Percentiles rank a stretch among this genome's conserved stretches.
Evolutionary conservation across 306 rosid genomes (phyloP).

Genomic region (Lupinus albus): DNA sequence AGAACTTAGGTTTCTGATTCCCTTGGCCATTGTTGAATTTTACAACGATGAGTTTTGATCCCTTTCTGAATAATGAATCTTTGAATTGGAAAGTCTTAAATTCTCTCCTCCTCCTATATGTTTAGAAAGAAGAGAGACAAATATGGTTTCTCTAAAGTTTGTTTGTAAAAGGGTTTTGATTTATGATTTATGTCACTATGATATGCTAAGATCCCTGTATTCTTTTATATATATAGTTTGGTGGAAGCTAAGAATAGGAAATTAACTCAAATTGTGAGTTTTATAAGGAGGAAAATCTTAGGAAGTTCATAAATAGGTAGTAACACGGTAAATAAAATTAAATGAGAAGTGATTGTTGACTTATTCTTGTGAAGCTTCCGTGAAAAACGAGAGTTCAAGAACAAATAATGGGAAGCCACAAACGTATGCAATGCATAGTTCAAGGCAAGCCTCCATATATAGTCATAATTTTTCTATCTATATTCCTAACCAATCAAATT

Average conservation of each 20-base stretch:
- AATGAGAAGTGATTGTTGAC: conserved; percentile 23
- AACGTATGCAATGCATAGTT: conserved; percentile 19
- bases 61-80: not conserved
- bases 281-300: conserved; percentile 15
- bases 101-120: conserved; percentile 45
- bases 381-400: not conserved
- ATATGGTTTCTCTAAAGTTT: not conserved
- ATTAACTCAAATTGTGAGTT: conserved; percentile 1
- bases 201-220: not conserved
- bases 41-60: not conserved
- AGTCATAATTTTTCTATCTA: too few species aligned
- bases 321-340: conserved; percentile 25
- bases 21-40: conserved; percentile 50
- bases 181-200: not conserved
- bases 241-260: conserved; percentile 17
- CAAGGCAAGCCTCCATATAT: conserved; percentile 5
- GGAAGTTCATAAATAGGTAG: not conserved
- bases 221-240: not conserved
- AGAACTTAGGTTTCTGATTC: conserved; percentile 40
- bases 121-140: conserved; percentile 61
- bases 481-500: too few species aligned
- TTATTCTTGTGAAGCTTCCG: conserved; percentile 37
- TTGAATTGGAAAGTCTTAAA: not conserved
- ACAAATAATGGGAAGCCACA: not conserved
- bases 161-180: not conserved